phyloP scores from a whole-genome alignment of 352 stramenopile species.

The Globisporangium radiosum region DNA sequence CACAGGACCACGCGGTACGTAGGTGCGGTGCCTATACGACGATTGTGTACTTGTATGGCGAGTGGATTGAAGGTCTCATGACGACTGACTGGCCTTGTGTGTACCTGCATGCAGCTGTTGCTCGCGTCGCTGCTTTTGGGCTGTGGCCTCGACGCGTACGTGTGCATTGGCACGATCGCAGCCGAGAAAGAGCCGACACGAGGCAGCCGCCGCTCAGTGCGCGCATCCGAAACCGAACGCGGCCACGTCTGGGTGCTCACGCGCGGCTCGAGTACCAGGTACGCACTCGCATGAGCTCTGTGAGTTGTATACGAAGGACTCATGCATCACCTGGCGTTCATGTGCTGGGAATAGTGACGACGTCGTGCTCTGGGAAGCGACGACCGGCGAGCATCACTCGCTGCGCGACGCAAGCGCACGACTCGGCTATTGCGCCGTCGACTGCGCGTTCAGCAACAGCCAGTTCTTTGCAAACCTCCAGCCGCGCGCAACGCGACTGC shows the following conservation, averaged over 20 bases:
- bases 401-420: slow-evolving; percentile 21
- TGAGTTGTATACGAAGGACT: too few species aligned
- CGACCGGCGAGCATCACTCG: slow-evolving; percentile 47
- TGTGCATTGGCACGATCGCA: slow-evolving; percentile 79
- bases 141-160: slow-evolving; percentile 84
- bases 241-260: slow-evolving; percentile 83
- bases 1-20: slow-evolving; percentile 74
- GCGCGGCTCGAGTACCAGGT: slow-evolving; percentile 18
- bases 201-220: slow-evolving; percentile 5
- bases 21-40: not conserved
- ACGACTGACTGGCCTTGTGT: not conserved
- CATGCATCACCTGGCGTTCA: too few species aligned
- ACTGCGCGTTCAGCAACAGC: slow-evolving; percentile 77
- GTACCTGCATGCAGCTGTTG: slow-evolving; percentile 39
- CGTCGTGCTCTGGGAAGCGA: slow-evolving; percentile 67
- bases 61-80: too few species aligned
- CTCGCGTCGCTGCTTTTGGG: slow-evolving; percentile 84
- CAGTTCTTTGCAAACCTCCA: slow-evolving; percentile 79
- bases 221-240: slow-evolving; percentile 15
- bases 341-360: slow-evolving; percentile 8
- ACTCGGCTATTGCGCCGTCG: slow-evolving; percentile 59
- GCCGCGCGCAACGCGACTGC: slow-evolving; percentile 33
- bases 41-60: too few species aligned
- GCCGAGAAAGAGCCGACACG: slow-evolving; percentile 18
- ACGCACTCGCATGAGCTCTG: not conserved